Base-by-base conservation (phyloP, 306 rosid genomes). In the Prunus davidiana region DNA sequence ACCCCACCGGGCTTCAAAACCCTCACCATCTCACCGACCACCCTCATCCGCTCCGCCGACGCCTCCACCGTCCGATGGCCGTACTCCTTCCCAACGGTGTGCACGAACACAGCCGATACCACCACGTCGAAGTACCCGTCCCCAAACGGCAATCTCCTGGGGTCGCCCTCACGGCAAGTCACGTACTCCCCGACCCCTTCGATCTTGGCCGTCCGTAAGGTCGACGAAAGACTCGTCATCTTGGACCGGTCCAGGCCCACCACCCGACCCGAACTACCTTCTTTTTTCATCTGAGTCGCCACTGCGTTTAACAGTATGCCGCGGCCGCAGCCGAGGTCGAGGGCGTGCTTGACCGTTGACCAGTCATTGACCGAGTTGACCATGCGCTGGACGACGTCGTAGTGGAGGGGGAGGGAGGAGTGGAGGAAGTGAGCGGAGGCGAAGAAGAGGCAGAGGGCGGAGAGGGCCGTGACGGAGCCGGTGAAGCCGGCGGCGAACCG, bases 161-260 rank as follows among this genome's bases (percentile, higher is more conserved):
- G 93, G 71, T 96, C 99, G 0, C 99, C 97, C 55, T 96, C 99
- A 27, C 92, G 82, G 83, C 99, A 96, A 55, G 99, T 96, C 49
- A 92, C 99, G 78, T 96, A 96, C 71, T 96, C 99, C 0, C 93
- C 99, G 0, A 96, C 99, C 0, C 99, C 99, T 54, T 96, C 99
- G 81, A 85, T 69, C 47, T 88, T 86, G 15, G 99, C 99, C 1
- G 92, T 81, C 2, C 96, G 86, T 0, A 96, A 76, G 0, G 99
- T 95, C 4, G 92, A 64, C 19, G 69, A 82, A 2, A 90, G 45
- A 1, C 96, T 88, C 1, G 91, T 82, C 14, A 87, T 63, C 27
- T 85, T 88, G 22, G 89, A 82, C 58, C 90, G 82, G 73, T 92
- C 99, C 32, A 96, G 38, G 2, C 99, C 99, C 16, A 96, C 99